Conservation (phyloP, 2,329 filamentous ascomycete genomes). For the Penicillium concentricum region DNA sequence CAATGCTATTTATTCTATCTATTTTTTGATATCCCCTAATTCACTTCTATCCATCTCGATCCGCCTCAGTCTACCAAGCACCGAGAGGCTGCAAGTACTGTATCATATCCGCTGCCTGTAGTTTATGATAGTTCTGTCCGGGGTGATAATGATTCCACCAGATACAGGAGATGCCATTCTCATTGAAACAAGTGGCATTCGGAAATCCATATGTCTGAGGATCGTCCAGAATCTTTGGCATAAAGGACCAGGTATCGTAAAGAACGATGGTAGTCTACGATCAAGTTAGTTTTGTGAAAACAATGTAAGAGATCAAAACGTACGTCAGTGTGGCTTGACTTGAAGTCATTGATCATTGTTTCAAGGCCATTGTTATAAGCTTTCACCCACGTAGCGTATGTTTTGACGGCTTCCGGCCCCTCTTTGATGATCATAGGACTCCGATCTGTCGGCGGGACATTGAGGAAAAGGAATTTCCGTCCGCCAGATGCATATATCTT, state of each 20-base stretch:
- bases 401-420: slow-evolving; percentile 17
- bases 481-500: slow-evolving; percentile 55
- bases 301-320: not conserved
- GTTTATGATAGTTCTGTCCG: slow-evolving; percentile 27
- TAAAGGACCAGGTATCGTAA: slow-evolving; percentile 34
- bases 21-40: not conserved
- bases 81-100: not conserved
- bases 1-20: not conserved
- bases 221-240: slow-evolving; percentile 28
- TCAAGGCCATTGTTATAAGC: slow-evolving; percentile 27
- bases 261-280: slow-evolving; percentile 24
- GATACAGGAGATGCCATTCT: slow-evolving; percentile 28
- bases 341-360: slow-evolving; percentile 21
- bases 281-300: not conserved
- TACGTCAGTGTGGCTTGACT: slow-evolving; percentile 18
- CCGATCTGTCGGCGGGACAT: slow-evolving; percentile 51
- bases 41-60: not conserved
- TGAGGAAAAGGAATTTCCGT: slow-evolving; percentile 60
- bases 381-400: slow-evolving; percentile 23
- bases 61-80: not conserved
- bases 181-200: slow-evolving; percentile 30
- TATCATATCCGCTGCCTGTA: slow-evolving; percentile 29
- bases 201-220: slow-evolving; percentile 28
- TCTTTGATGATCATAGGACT: slow-evolving; percentile 27
- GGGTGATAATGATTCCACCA: slow-evolving; percentile 39